Evolutionary conservation across 176 grass and related monocot genomes (phyloP), one percentile per base, ranked within the genome.

Genomic region (Carex parvula): DNA sequence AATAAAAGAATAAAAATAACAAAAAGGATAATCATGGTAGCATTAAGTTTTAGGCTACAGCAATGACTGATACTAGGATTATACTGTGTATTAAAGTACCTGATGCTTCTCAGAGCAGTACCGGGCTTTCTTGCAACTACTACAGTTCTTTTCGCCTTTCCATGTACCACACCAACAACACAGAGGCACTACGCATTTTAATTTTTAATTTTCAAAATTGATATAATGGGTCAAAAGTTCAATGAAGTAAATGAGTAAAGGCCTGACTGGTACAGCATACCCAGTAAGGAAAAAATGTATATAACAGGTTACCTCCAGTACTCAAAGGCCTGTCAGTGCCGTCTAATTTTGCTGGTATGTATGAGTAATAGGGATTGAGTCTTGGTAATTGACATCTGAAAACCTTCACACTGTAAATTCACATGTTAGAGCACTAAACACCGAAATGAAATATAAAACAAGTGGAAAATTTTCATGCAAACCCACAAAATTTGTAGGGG

Each of bases 101-200:
- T 98, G 93, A 90, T 98, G 96, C 62, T 93, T 92, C 86, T 92
- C 89, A 79, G 91, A 95, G 88, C 96, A 98, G 71, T 99, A 99
- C 44, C 85, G 73, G 77, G 91, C 84, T 87, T 79, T 90, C 83
- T 88, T 99, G 88, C 96, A 99, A 81, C 83, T 81, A 85, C 89
- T 29, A 88, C 93, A 99, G 32, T 89, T 60, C 87, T 99, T 99
- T 67, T 93, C 89, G 0, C 91, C 96, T 93, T 93, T 95, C 96
- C 96, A 99, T 65, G 93, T 99, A 77, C 89, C 93, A 85, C 96
- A 95, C 96, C 96, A 99, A 77, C 82, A 90, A 79, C 96, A 99
- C 24, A 99, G 84, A 52, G 93, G 55, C 80, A 72, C 93, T 99
- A 89, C 57, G 79, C 2, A 71, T 84, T 80, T 81, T 24, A 26